Conservation (phyloP, 1,284 basidiomycete genomes). For the Naganishia albida region DNA sequence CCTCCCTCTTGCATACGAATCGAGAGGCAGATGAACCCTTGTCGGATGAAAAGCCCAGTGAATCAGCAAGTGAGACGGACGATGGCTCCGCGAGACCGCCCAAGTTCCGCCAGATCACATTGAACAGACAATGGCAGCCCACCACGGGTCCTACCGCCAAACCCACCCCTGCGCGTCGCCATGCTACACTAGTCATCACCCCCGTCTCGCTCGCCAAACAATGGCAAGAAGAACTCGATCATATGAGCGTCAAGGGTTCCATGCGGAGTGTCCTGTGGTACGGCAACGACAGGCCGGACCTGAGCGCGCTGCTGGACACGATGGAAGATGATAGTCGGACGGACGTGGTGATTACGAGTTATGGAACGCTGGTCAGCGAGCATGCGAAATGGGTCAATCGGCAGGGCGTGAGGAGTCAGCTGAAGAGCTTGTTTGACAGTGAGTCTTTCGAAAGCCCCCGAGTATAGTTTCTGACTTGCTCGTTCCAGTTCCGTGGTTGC, state of each 20-base stretch:
- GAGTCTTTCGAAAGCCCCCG: constrained; percentile 39
- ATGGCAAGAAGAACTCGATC: constrained; percentile 83
- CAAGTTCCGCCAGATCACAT: constrained; percentile 52
- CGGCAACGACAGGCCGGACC: constrained; percentile 74
- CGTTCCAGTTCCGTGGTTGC: constrained; percentile 69
- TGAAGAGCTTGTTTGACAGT: constrained; percentile 71
- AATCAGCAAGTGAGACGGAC: constrained; percentile 33
- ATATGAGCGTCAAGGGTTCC: constrained; percentile 65
- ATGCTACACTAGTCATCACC: constrained; percentile 85
- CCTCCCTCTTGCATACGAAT: constrained; percentile 83
- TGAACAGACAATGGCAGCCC: constrained; percentile 52
- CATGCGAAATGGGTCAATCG: constrained; percentile 64
- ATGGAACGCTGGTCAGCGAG: constrained; percentile 82
- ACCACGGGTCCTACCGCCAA: constrained; percentile 35
- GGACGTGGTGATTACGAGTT: constrained; percentile 85
- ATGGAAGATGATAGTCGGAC: constrained; percentile 57
- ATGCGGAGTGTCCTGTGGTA: constrained; percentile 74
- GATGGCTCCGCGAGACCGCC: constrained; percentile 40
- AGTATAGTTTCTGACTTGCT: constrained; percentile 7
- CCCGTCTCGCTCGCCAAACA: constrained; percentile 88
- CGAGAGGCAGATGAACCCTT: constrained; percentile 54
- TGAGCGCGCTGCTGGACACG: constrained; percentile 64
- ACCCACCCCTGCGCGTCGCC: constrained; percentile 37
- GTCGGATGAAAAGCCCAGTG: constrained; percentile 51
- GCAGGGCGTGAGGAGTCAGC: constrained; percentile 38